Evolutionary conservation across 306 rosid genomes (phyloP).

Genomic region (Biancaea sappan): DNA sequence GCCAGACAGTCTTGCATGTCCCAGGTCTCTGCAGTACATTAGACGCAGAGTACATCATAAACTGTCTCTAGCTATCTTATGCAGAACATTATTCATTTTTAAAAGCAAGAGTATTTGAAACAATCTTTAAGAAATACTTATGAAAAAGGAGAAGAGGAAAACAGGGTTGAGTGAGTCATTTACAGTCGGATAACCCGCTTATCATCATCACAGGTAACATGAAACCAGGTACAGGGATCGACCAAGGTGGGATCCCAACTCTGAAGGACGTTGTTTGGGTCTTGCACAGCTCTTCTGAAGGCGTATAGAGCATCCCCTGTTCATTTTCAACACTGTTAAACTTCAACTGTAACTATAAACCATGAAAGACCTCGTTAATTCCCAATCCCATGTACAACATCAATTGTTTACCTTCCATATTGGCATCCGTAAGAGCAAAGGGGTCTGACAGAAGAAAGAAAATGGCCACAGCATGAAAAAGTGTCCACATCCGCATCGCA

Average conservation of each 20-base stretch:
- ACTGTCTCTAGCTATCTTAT: too few species aligned
- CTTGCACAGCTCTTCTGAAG: conserved; percentile 71
- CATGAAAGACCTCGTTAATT: too few species aligned
- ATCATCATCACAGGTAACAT: conserved; percentile 72
- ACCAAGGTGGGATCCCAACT: conserved; percentile 95
- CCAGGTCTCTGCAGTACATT: conserved; percentile 67
- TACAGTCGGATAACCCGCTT: conserved; percentile 77
- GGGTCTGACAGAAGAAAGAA: conserved; percentile 37
- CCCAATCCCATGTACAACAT: not conserved
- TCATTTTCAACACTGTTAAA: conserved; percentile 3
- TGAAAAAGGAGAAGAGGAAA: too few species aligned
- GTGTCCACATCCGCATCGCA: conserved; percentile 48
- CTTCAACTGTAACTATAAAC: too few species aligned
- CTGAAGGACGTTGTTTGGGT: conserved; percentile 66
- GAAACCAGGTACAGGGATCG: conserved; percentile 97
- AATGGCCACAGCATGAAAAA: conserved; percentile 39
- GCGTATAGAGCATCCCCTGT: conserved; percentile 88
- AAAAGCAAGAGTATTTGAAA: too few species aligned
- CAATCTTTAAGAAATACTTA: too few species aligned
- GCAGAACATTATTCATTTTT: too few species aligned
- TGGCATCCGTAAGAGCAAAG: conserved; percentile 46
- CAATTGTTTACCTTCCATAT: conserved; percentile 64
- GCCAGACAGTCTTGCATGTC: conserved; percentile 82
- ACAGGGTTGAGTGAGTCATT: not conserved
- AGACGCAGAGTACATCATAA: too few species aligned